phyloP scores from a whole-genome alignment of 192 early-diverging fungal species.

The Oehlia diaphana region DNA sequence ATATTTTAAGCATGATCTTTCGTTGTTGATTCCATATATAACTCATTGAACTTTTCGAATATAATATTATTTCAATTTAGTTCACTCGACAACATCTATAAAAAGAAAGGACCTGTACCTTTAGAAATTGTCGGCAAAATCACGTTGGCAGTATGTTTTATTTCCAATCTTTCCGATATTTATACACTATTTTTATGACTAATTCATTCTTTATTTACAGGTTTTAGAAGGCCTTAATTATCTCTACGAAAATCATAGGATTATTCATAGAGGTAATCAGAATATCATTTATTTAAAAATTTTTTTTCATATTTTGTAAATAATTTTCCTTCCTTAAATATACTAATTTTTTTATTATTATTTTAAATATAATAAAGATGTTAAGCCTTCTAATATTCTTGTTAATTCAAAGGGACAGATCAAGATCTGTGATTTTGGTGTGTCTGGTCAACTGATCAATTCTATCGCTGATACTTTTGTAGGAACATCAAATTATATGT shows the following conservation, averaged over 20 bases:
- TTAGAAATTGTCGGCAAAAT: constrained; percentile 86
- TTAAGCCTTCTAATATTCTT: constrained; percentile 87
- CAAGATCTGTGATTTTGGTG: constrained; percentile 89
- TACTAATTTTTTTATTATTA: neutral
- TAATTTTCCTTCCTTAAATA: constrained; percentile 3
- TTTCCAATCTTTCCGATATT: neutral
- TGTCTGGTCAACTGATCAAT: constrained; percentile 83
- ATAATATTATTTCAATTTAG: constrained; percentile 30
- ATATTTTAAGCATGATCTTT: too few species aligned
- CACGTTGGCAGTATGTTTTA: constrained; percentile 65
- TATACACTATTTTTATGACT: neutral
- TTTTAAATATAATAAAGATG: constrained; percentile 46
- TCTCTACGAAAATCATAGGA: constrained; percentile 83
- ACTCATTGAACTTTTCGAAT: neutral
- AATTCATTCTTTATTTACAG: constrained; percentile 23
- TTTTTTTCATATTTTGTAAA: neutral
- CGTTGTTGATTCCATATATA: neutral
- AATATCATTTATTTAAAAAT: constrained; percentile 3
- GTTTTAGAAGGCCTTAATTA: constrained; percentile 78
- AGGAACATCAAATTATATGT: constrained; percentile 83
- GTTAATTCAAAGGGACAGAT: constrained; percentile 78
- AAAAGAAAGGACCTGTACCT: constrained; percentile 86
- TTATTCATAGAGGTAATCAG: constrained; percentile 87
- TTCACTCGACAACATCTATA: constrained; percentile 90
- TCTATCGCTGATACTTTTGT: constrained; percentile 87